Evolutionary conservation across 352 stramenopile species (phyloP).

Genomic region (Thraustotheca clavata): DNA sequence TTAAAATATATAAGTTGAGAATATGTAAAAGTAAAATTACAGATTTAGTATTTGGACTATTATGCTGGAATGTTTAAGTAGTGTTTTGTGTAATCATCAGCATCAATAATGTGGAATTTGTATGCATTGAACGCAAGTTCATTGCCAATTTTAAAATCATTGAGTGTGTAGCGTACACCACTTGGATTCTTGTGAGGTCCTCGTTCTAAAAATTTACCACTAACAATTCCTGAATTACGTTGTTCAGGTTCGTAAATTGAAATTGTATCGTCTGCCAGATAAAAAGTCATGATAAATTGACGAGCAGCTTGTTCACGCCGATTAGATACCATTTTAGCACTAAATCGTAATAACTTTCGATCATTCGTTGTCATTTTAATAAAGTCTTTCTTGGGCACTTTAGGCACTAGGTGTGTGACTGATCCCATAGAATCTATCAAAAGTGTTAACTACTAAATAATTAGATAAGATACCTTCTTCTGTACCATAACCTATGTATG

Average conservation of each 20-base stretch:
- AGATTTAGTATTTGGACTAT: no score
- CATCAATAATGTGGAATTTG: conserved; percentile 66
- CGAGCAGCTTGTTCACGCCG: conserved; percentile 68
- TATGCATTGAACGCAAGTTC: conserved; percentile 58
- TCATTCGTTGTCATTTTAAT: conserved; percentile 73
- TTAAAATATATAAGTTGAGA: no score
- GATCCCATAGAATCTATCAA: conserved; percentile 51
- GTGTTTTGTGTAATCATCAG: conserved; percentile 78
- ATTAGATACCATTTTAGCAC: conserved; percentile 54
- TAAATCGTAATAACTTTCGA: conserved; percentile 68
- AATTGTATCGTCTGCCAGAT: conserved; percentile 69
- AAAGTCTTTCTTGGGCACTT: conserved; percentile 69
- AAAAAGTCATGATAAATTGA: conserved; percentile 76
- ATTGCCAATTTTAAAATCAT: conserved; percentile 47
- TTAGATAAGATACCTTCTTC: conserved; percentile 32
- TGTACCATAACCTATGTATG: conserved; percentile 68
- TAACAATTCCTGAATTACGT: conserved; percentile 72
- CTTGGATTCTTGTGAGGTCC: conserved; percentile 55
- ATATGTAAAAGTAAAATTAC: no score
- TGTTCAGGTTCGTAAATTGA: conserved; percentile 68
- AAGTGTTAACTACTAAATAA: not conserved
- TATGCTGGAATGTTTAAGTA: conserved; percentile 37
- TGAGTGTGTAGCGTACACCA: conserved; percentile 44
- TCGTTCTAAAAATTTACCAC: conserved; percentile 79
- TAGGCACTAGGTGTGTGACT: conserved; percentile 49